Percentiles rank a stretch among this genome's conserved stretches.
These are phyloP conservation scores for Lagenidium sp. DNA, from an alignment of 352 stramenopile species.

Conservation along the genomic window DNA sequence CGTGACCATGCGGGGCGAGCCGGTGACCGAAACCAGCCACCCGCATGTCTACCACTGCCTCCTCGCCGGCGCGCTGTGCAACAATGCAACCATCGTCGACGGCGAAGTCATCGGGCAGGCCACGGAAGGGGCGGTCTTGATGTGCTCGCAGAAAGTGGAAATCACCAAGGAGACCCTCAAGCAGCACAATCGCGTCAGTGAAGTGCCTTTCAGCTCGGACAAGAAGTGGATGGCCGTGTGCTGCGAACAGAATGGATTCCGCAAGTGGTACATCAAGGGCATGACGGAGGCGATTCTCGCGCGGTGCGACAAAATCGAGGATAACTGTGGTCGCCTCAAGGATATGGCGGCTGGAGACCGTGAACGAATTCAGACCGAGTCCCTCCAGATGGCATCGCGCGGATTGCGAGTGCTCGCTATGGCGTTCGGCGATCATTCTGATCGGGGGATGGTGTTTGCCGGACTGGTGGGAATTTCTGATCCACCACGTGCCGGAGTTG, in stretches of 20 bases:
- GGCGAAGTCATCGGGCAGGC: constrained; percentile 74
- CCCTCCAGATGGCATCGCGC: constrained; percentile 55
- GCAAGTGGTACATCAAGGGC: constrained; percentile 68
- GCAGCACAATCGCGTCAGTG: constrained; percentile 69
- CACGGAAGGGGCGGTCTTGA: constrained; percentile 63
- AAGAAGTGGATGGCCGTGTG: constrained; percentile 96
- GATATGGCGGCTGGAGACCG: constrained; percentile 51
- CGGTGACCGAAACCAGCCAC: constrained; percentile 46
- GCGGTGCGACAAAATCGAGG: constrained; percentile 62
- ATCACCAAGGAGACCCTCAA: constrained; percentile 26
- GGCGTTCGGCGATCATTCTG: constrained; percentile 76
- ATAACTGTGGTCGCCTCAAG: constrained; percentile 60
- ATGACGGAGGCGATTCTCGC: constrained; percentile 79
- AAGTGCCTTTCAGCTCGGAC: constrained; percentile 94
- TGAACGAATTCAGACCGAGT: constrained; percentile 52
- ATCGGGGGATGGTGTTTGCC: constrained; percentile 86
- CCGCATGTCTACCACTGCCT: constrained; percentile 73
- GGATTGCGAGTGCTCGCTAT: constrained; percentile 87
- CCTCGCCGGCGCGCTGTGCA: constrained; percentile 64
- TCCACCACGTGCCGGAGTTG: constrained; percentile 53
- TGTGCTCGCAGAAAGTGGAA: constrained; percentile 60
- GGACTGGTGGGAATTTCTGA: constrained; percentile 92
- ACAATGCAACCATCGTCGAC: constrained; percentile 60
- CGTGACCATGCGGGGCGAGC: constrained; percentile 52
- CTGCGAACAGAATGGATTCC: constrained; percentile 42